Conservation (phyloP, 148 eudicot genomes). For the Fagopyrum tataricum region DNA sequence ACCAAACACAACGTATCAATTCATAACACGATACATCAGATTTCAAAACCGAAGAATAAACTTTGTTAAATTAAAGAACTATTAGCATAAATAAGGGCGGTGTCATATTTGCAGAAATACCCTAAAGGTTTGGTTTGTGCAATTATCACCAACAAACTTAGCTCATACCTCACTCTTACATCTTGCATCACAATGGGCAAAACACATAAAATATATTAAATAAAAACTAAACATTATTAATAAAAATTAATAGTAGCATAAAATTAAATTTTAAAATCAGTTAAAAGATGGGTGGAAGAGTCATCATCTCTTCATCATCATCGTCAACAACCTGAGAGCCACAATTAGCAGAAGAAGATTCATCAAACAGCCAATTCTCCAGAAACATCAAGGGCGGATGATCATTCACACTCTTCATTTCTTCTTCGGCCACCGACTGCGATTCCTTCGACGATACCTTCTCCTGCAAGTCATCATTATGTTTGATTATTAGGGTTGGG, state of each 20-base stretch:
- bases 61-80: no score
- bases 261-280: background rate
- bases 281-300: slow-evolving; percentile 54
- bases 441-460: slow-evolving; percentile 11
- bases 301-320: slow-evolving; percentile 49
- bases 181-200: background rate
- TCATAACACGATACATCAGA: no score
- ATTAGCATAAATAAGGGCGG: background rate
- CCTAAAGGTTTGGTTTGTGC: background rate
- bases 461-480: background rate
- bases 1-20: no score
- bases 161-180: background rate
- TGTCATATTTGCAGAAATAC: background rate
- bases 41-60: no score
- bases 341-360: slow-evolving; percentile 30
- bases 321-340: background rate
- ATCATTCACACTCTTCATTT: slow-evolving; percentile 19
- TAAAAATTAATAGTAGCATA: background rate
- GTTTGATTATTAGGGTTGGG: slow-evolving; percentile 21
- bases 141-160: background rate
- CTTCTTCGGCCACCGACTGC: slow-evolving; percentile 14
- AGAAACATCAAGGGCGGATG: slow-evolving; percentile 63
- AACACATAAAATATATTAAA: no score
- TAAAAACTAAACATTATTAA: background rate
- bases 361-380: slow-evolving; percentile 88